Evolutionary conservation across 768 basidiomycete species (phyloP).

Genomic region (Mycena rebaudengoi): DNA sequence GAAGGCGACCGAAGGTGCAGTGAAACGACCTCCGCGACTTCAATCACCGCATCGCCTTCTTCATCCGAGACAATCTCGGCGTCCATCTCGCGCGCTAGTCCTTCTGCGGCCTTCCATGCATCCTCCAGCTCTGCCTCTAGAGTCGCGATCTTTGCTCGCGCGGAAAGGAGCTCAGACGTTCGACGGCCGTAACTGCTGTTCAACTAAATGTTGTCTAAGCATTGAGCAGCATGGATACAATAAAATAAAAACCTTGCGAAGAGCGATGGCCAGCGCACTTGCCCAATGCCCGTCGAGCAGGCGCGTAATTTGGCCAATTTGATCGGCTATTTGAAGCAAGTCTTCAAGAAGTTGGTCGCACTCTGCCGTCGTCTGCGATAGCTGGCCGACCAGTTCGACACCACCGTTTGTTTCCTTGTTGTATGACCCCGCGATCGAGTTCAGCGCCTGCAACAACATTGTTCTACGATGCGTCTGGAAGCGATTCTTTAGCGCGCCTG

Average conservation of each 20-base stretch:
- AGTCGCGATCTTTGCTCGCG: slow-evolving; percentile 56
- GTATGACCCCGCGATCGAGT: slow-evolving; percentile 54
- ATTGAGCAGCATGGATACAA: background rate
- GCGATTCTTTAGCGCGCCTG: no score
- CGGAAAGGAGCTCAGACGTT: slow-evolving; percentile 60
- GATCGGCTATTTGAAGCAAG: slow-evolving; percentile 66
- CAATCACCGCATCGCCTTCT: slow-evolving; percentile 49
- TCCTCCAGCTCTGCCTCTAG: slow-evolving; percentile 80
- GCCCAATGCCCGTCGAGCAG: slow-evolving; percentile 74
- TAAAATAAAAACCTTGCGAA: slow-evolving; percentile 63
- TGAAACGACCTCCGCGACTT: slow-evolving; percentile 54
- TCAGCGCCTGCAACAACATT: slow-evolving; percentile 76
- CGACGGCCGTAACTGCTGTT: slow-evolving; percentile 78
- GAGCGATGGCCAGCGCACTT: slow-evolving; percentile 79
- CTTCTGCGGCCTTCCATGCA: slow-evolving; percentile 82
- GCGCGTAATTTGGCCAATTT: slow-evolving; percentile 67
- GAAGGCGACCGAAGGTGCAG: slow-evolving; percentile 41
- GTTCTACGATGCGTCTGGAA: slow-evolving; percentile 73
- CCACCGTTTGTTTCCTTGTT: slow-evolving; percentile 48
- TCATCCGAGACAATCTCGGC: slow-evolving; percentile 36
- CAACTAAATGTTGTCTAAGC: slow-evolving; percentile 44
- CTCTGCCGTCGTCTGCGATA: slow-evolving; percentile 64
- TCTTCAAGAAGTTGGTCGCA: slow-evolving; percentile 68
- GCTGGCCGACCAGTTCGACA: slow-evolving; percentile 59
- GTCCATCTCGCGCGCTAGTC: slow-evolving; percentile 77